These are phyloP conservation scores for Pseudogymnoascus sp. DNA, from an alignment of 2,329 filamentous ascomycete genomes.

Conservation along the genomic window DNA sequence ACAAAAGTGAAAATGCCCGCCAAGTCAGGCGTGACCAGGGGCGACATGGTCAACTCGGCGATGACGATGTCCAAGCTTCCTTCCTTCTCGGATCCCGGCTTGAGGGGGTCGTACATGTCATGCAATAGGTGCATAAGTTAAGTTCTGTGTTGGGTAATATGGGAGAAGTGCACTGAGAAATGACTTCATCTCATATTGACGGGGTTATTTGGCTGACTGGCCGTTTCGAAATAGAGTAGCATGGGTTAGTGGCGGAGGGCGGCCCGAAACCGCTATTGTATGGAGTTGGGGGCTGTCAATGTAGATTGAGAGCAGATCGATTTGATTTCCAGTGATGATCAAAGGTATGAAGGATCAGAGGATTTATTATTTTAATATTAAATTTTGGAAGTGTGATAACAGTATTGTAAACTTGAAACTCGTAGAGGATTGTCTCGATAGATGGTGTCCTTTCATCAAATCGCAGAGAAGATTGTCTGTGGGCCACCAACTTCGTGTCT, in stretches of 20 bases:
- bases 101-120: background rate
- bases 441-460: background rate
- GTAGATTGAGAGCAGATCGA: background rate
- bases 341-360: background rate
- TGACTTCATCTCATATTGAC: conserved; percentile 6
- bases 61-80: conserved; percentile 1
- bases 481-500: background rate
- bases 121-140: background rate
- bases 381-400: background rate
- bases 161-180: background rate
- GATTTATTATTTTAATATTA: background rate
- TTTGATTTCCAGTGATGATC: background rate
- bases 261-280: background rate
- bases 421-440: background rate
- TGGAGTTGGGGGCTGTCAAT: background rate
- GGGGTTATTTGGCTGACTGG: background rate
- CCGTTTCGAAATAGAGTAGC: conserved; percentile 1
- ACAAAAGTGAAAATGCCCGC: background rate
- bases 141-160: background rate
- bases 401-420: background rate
- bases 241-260: conserved; percentile 1
- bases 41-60: background rate
- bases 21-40: background rate
- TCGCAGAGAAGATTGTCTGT: background rate
- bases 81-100: background rate